phyloP scores from a whole-genome alignment of 2,329 filamentous ascomycete genomes.

The Aspergillus glaucus region DNA sequence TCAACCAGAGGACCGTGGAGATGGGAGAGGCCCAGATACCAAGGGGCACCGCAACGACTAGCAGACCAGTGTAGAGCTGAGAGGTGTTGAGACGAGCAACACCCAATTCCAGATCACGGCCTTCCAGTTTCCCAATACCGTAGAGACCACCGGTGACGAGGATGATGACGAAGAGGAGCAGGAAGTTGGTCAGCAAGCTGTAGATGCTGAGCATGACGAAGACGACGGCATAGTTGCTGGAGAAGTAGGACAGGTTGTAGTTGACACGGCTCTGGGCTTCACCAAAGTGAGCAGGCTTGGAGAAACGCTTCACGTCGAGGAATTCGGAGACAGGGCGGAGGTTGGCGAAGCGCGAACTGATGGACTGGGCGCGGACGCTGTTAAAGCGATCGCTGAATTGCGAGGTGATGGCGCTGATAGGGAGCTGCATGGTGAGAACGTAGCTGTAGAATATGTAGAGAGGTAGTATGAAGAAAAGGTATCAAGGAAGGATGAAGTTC shows the following conservation, averaged over 20 bases:
- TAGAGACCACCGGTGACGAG: constrained; percentile 82
- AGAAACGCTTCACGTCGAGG: constrained; percentile 89
- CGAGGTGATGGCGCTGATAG: constrained; percentile 83
- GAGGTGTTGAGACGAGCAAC: constrained; percentile 76
- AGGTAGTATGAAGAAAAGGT: background rate
- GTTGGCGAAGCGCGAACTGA: constrained; percentile 83
- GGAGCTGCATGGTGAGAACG: constrained; percentile 69
- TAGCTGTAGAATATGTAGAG: constrained; percentile 1
- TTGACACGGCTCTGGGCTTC: constrained; percentile 90
- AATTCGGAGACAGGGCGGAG: constrained; percentile 88
- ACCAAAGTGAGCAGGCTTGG: constrained; percentile 84
- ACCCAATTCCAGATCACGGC: constrained; percentile 81
- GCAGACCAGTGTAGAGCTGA: constrained; percentile 85
- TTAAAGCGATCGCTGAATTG: constrained; percentile 88
- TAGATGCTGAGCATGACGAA: constrained; percentile 96
- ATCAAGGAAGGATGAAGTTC: constrained; percentile 1
- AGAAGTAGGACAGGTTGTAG: constrained; percentile 96
- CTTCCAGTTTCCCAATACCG: constrained; percentile 83
- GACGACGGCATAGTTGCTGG: constrained; percentile 93
- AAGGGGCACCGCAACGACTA: constrained; percentile 76
- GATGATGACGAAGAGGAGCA: constrained; percentile 86
- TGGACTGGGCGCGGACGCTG: constrained; percentile 69
- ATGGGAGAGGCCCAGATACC: constrained; percentile 81
- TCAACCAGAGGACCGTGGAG: constrained; percentile 83
- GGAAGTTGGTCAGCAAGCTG: constrained; percentile 78